A percentile compares a stretch with the other conserved stretches of the same genome.
Evolutionary conservation across 2,329 filamentous ascomycete species (phyloP).

Genomic region (Sclerotinia subarctica): DNA sequence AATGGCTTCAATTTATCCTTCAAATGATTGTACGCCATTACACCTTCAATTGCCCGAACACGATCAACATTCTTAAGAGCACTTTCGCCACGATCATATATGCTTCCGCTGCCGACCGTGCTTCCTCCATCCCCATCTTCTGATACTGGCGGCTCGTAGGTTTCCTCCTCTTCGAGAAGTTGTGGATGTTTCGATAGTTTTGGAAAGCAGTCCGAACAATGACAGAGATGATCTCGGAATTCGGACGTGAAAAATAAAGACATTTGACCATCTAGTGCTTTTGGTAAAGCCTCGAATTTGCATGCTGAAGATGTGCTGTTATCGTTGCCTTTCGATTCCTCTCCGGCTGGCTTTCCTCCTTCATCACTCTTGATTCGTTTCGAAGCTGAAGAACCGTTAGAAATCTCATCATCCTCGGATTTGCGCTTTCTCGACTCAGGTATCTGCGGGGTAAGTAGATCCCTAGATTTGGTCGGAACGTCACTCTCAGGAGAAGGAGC

Average conservation of each 20-base stretch:
- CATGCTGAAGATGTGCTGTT: slow-evolving; percentile 42
- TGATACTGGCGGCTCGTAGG: slow-evolving; percentile 88
- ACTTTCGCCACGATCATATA: slow-evolving; percentile 89
- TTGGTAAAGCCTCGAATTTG: slow-evolving; percentile 60
- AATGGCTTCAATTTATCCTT: slow-evolving; percentile 96
- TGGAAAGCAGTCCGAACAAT: slow-evolving; percentile 76
- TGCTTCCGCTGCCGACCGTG: slow-evolving; percentile 70
- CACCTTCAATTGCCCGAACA: slow-evolving; percentile 89
- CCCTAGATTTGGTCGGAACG: slow-evolving; percentile 28
- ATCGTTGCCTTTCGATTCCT: neutral
- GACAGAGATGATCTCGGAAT: slow-evolving; percentile 82
- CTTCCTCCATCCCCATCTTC: slow-evolving; percentile 55
- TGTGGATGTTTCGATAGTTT: slow-evolving; percentile 68
- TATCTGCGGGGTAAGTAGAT: slow-evolving; percentile 25
- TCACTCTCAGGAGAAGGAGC: slow-evolving; percentile 37
- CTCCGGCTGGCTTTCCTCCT: neutral
- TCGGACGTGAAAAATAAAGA: slow-evolving; percentile 78
- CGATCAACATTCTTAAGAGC: slow-evolving; percentile 89
- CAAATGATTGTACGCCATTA: slow-evolving; percentile 96
- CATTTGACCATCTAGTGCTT: slow-evolving; percentile 56
- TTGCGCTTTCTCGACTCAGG: slow-evolving; percentile 61
- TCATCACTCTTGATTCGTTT: slow-evolving; percentile 50
- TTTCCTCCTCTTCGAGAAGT: slow-evolving; percentile 90
- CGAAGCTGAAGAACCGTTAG: slow-evolving; percentile 35
- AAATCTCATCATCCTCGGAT: slow-evolving; percentile 48